Conservation (phyloP, 2,329 filamentous ascomycete species). For the Cercospora nicotianae region DNA sequence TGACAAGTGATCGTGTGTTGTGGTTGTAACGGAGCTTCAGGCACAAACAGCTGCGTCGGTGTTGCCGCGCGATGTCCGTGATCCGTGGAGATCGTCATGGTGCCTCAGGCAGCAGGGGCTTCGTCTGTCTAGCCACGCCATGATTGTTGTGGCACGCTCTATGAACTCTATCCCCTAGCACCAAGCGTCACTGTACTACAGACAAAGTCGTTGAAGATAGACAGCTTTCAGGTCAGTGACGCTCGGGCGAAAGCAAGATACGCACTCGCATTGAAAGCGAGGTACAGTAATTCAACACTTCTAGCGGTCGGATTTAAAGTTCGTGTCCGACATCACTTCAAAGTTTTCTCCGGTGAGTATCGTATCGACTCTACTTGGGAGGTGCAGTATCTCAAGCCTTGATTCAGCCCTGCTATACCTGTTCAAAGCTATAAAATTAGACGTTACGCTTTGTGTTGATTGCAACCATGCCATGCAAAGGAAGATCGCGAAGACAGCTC, state of each 20-base stretch:
- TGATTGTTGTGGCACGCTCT: neutral
- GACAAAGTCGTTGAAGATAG: neutral
- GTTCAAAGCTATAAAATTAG: too few species aligned
- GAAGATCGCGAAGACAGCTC: neutral
- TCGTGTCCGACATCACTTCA: neutral
- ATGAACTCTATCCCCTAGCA: neutral
- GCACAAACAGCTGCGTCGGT: slow-evolving; percentile 9
- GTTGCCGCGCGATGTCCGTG: neutral
- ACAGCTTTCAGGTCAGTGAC: neutral
- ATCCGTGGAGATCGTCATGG: slow-evolving; percentile 11
- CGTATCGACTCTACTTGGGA: neutral
- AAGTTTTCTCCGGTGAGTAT: neutral
- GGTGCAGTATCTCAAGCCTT: neutral
- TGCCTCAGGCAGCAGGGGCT: neutral
- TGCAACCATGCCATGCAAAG: neutral
- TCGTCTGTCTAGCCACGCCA: neutral
- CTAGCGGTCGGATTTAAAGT: neutral
- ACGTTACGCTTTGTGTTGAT: too few species aligned
- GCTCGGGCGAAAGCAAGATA: neutral
- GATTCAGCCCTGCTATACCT: too few species aligned
- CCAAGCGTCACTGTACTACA: neutral
- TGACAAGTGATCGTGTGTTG: slow-evolving; percentile 9
- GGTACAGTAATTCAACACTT: neutral
- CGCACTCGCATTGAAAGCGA: neutral
- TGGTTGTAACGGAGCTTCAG: slow-evolving; percentile 2